Evolutionary conservation across 2,329 filamentous ascomycete species (phyloP).

Genomic region (Trichoderma asperellum): DNA sequence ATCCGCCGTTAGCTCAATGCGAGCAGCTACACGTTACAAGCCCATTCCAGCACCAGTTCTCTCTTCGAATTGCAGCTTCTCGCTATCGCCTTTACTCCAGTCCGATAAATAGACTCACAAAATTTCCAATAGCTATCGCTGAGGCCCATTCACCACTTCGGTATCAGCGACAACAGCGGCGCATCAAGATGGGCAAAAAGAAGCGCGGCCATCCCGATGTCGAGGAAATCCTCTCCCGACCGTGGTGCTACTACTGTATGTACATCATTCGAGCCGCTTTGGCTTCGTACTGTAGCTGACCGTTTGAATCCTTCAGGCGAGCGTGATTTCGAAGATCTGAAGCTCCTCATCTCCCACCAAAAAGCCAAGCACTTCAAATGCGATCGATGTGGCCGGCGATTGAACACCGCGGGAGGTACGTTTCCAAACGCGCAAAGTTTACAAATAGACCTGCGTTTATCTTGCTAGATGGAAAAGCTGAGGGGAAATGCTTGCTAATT

Average conservation of each 20-base stretch:
- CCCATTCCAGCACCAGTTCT: neutral
- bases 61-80: neutral
- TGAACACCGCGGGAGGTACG: constrained; percentile 93
- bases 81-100: neutral
- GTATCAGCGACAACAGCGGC: neutral
- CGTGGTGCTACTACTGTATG: constrained; percentile 97
- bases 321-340: constrained; percentile 95
- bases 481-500: constrained; percentile 6
- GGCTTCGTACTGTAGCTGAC: constrained; percentile 34
- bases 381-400: constrained; percentile 80
- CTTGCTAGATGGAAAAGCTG: neutral
- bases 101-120: neutral
- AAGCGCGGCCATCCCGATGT: constrained; percentile 84
- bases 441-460: neutral
- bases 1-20: neutral
- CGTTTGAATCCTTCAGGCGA: constrained; percentile 58
- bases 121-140: neutral
- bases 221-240: constrained; percentile 82
- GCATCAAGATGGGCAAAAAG: constrained; percentile 75
- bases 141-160: neutral
- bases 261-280: neutral
- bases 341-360: constrained; percentile 95
- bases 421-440: neutral
- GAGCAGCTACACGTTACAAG: neutral
- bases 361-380: constrained; percentile 99